Evolutionary conservation across 2,329 filamentous ascomycete genomes (phyloP), one percentile per base, ranked within the genome.

Genomic region (Neofusicoccum sp.): DNA sequence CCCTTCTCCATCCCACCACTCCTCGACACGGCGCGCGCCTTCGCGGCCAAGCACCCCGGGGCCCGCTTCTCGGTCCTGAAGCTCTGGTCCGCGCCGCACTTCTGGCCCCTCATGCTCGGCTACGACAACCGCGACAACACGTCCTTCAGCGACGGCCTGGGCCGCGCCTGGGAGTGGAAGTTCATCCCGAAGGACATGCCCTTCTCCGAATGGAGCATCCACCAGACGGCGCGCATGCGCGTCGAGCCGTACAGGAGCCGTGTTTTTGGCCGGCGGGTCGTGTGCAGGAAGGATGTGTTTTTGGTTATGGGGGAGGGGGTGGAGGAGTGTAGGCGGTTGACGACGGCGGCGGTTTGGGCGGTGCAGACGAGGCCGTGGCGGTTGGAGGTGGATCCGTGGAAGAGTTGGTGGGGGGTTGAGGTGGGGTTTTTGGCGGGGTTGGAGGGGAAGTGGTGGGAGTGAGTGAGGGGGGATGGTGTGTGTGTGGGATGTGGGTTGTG

Each of bases 311-410:
- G 75, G 0, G 66, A 70, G 44, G 74, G 80, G 64, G 71, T 77
- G 67, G 67, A 71, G n/a, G 79, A 82, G 34, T 66, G 79, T 65
- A 69, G 76, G 63, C 71, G 71, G 62, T 70, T 79, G 64, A 76
- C 71, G 3, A 75, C 73, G 16, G 78, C 75, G 0, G 77, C 77
- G 0, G 77, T 77, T 22, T 84, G 78, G 72, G 75, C 75, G n/a
- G 69, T 83, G 16, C 79, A 81, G 71, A 82, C 77, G 6, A 75
- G 76, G 67, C 80, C 81, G 12, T 83, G 81, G 81, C 72, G 79
- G 61, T 66, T 78, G 64, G 82, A 84, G 75, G 72, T 84, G 44
- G 81, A 84, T 71, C 74, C 82, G 48, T 83, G 80, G 80, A 79
- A 78, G 71, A 83, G 80, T 65, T 83, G 83, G 71, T 71, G 83